Conservation (phyloP, 225 moss, liverwort and hornwort genomes). For the Takakia lepidozioides region DNA sequence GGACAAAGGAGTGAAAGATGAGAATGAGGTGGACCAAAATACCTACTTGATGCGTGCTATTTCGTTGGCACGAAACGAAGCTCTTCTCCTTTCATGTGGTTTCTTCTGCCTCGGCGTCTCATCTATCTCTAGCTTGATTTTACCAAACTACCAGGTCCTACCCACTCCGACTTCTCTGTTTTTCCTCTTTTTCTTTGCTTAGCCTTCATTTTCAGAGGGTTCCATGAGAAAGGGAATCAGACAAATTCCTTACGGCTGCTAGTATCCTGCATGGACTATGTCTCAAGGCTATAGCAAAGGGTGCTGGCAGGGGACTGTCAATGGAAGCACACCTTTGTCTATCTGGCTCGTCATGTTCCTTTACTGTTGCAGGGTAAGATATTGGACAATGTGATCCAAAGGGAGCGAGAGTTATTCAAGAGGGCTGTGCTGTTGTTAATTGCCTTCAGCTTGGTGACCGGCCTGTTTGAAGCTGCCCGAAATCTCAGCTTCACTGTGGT, state of each 20-base stretch:
- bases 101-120: conserved; percentile 57
- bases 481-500: conserved; percentile 98
- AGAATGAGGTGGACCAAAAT: conserved; percentile 73
- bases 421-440: conserved; percentile 76
- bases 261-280: no score
- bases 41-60: conserved; percentile 78
- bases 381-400: conserved; percentile 83
- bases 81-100: conserved; percentile 51
- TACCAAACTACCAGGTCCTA: conserved; percentile 53
- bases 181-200: background rate
- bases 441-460: conserved; percentile 77
- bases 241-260: no score
- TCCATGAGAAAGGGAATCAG: no score
- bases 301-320: no score
- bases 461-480: conserved; percentile 84
- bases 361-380: conserved; percentile 91
- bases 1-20: conserved; percentile 83
- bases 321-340: no score
- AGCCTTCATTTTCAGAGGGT: no score
- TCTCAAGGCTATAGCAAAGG: no score
- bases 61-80: conserved; percentile 63
- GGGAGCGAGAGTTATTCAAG: conserved; percentile 54
- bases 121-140: conserved; percentile 40
- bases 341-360: no score
- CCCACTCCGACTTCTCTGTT: no score